These are phyloP conservation scores for Datisca glomerata DNA, from an alignment of 306 rosid genomes.

Conservation along the genomic window DNA sequence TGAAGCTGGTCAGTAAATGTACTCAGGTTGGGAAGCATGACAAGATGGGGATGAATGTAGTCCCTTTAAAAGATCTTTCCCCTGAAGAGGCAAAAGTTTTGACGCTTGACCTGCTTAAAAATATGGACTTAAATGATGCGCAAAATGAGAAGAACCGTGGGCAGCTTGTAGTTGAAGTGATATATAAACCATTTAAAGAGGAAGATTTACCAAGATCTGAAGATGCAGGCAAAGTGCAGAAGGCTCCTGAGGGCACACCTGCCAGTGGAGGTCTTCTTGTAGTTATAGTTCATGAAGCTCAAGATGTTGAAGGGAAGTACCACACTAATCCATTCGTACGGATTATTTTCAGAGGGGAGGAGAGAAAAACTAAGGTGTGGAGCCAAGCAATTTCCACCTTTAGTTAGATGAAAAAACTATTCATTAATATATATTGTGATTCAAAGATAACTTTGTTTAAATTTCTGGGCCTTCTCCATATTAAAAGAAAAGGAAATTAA, in stretches of 20 bases:
- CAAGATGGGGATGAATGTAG: conserved; percentile 66
- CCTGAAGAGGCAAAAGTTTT: conserved; percentile 42
- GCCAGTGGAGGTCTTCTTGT: conserved; percentile 65
- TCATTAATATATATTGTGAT: no score
- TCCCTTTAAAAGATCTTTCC: conserved; percentile 48
- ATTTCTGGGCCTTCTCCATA: no score
- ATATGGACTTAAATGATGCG: conserved; percentile 47
- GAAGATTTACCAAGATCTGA: conserved; percentile 44
- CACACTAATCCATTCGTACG: conserved; percentile 74
- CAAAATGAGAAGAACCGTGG: conserved; percentile 80
- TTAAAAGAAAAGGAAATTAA: no score
- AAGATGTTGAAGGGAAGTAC: conserved; percentile 81
- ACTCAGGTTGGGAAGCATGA: conserved; percentile 83
- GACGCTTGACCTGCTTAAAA: conserved; percentile 66
- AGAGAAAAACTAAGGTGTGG: conserved; percentile 69
- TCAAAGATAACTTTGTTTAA: no score
- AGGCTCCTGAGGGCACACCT: conserved; percentile 70
- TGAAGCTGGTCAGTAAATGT: conserved; percentile 9
- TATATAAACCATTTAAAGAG: conserved; percentile 63
- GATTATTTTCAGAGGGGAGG: conserved; percentile 64
- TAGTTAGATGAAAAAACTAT: no score
- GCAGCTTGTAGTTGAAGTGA: conserved; percentile 62
- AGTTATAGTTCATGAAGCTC: conserved; percentile 62
- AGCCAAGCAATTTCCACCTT: no score
- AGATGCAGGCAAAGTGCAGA: conserved; percentile 17